phyloP scores from a whole-genome alignment of 1,139 yeast genomes.

The Geotrichum klebahnii region DNA sequence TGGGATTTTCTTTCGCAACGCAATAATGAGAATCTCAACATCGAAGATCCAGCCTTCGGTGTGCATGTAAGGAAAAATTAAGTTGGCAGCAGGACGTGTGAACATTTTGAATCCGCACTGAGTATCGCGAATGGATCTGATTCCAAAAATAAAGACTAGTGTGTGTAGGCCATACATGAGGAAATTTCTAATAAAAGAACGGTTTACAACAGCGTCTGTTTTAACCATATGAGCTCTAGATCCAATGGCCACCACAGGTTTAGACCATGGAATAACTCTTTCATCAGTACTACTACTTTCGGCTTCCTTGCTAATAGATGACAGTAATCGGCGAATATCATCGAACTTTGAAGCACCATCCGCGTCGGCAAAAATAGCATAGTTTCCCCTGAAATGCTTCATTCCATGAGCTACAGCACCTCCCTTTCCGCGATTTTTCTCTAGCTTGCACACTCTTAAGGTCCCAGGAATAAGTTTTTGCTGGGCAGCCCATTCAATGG shows the following conservation, averaged over 20 bases:
- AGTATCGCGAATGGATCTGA: constrained; percentile 80
- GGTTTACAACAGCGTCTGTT: constrained; percentile 91
- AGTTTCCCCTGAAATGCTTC: constrained; percentile 67
- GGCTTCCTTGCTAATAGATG: constrained; percentile 41
- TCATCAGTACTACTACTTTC: constrained; percentile 1
- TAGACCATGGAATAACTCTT: constrained; percentile 8
- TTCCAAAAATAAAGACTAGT: constrained; percentile 82
- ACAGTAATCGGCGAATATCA: constrained; percentile 57
- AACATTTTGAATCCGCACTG: constrained; percentile 97
- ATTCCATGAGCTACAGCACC: constrained; percentile 97
- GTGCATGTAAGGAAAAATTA: constrained; percentile 85
- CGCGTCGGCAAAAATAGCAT: constrained; percentile 88
- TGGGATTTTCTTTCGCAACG: constrained; percentile 61
- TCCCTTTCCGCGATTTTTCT: constrained; percentile 86
- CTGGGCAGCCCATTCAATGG: constrained; percentile 58
- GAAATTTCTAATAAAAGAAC: constrained; percentile 82
- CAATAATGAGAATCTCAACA: constrained; percentile 83
- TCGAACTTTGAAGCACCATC: constrained; percentile 90
- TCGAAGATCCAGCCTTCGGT: constrained; percentile 98
- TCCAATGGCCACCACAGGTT: constrained; percentile 73
- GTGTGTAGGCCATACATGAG: constrained; percentile 91
- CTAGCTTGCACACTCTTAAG: constrained; percentile 64
- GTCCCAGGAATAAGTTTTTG: constrained; percentile 50
- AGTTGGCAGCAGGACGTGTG: constrained; percentile 58
- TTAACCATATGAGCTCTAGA: constrained; percentile 96